phyloP scores from a whole-genome alignment of 1,284 basidiomycete genomes.

The Rhodotorula sp. region DNA sequence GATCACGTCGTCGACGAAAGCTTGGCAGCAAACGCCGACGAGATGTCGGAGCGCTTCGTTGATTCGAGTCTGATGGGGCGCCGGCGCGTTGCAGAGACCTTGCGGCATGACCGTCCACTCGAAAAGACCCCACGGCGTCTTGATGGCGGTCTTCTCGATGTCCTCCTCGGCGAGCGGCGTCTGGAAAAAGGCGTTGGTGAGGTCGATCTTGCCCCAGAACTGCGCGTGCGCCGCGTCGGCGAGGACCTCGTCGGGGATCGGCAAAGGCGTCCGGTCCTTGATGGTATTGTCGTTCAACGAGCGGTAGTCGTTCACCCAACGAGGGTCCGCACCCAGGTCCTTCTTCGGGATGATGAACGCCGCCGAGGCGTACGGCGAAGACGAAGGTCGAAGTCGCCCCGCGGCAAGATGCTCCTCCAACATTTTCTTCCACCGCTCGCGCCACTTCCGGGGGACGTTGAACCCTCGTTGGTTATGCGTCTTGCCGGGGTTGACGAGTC shows the following conservation, averaged over 20 bases:
- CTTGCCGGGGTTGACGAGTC: no score
- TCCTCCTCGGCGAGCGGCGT: slow-evolving; percentile 51
- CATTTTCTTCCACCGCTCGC: slow-evolving; percentile 9
- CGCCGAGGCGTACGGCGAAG: slow-evolving; percentile 6
- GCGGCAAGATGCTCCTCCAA: slow-evolving; percentile 26
- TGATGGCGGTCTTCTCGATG: slow-evolving; percentile 51
- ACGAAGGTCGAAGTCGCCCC: neutral
- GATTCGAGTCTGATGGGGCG: slow-evolving; percentile 47
- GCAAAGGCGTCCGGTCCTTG: slow-evolving; percentile 27
- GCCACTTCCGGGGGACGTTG: no score
- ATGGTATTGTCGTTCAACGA: slow-evolving; percentile 29
- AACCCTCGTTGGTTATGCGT: no score
- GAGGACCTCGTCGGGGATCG: slow-evolving; percentile 15
- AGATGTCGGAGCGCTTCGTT: slow-evolving; percentile 27
- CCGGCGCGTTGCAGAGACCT: slow-evolving; percentile 51
- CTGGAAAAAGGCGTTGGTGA: slow-evolving; percentile 55
- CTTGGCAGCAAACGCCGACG: slow-evolving; percentile 10
- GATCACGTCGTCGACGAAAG: slow-evolving; percentile 56
- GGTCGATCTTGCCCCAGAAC: slow-evolving; percentile 48
- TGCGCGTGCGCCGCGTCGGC: neutral
- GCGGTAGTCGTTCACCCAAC: slow-evolving; percentile 32
- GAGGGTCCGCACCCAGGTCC: slow-evolving; percentile 8
- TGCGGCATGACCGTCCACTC: slow-evolving; percentile 56
- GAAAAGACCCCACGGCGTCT: slow-evolving; percentile 52
- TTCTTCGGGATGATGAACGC: slow-evolving; percentile 12